phyloP scores from a whole-genome alignment of 306 rosid species.

The Crataegus laevigata region DNA sequence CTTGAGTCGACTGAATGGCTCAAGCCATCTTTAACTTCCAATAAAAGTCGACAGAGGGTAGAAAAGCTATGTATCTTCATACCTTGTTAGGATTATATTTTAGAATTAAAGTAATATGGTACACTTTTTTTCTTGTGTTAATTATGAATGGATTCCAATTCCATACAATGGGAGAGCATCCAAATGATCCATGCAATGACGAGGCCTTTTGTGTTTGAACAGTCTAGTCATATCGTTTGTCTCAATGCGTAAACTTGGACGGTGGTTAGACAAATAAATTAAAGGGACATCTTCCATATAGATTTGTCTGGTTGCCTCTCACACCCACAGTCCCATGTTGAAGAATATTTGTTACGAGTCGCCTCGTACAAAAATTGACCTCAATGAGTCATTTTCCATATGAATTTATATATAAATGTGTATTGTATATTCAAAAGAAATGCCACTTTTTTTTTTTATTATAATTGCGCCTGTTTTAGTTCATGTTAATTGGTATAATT shows the following conservation, averaged over 20 bases:
- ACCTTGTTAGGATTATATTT: not conserved
- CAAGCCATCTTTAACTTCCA: no score
- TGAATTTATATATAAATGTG: no score
- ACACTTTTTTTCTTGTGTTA: no score
- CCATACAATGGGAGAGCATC: not conserved
- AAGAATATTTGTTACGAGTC: not conserved
- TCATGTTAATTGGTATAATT: not conserved
- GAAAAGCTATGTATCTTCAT: not conserved
- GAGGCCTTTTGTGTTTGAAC: slow-evolving; percentile 2
- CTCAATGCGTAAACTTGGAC: not conserved
- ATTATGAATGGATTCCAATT: not conserved
- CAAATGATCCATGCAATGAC: not conserved
- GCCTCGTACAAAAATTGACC: slow-evolving; percentile 16
- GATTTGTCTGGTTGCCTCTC: not conserved
- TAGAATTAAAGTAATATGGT: not conserved
- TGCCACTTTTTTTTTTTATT: not conserved
- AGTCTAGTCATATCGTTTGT: slow-evolving; percentile 18
- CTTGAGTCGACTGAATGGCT: no score
- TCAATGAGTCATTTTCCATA: slow-evolving; percentile 12
- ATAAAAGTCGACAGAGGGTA: not conserved
- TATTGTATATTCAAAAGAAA: not conserved
- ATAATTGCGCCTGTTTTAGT: not conserved
- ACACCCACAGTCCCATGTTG: not conserved
- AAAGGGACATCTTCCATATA: not conserved
- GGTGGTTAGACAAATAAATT: not conserved